phyloP scores from a whole-genome alignment of 78 protist genomes.

The Dictyostelium citrinum region DNA sequence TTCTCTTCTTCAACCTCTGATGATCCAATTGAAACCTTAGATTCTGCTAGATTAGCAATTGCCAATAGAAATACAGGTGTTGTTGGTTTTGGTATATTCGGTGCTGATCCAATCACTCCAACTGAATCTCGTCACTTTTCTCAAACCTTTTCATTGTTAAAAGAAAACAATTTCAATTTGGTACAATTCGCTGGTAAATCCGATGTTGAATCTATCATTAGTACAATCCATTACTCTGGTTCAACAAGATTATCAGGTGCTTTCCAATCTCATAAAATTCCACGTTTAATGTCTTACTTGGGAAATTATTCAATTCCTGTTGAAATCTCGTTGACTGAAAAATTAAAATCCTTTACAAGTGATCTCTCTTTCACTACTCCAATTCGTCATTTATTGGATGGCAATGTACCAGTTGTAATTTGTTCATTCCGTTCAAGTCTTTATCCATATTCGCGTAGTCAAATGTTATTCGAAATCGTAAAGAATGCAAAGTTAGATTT shows the following conservation, averaged over 20 bases:
- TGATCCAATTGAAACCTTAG: constrained; percentile 72
- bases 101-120: constrained; percentile 25
- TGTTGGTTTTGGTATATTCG: constrained; percentile 83
- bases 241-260: constrained; percentile 82
- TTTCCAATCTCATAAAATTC: constrained; percentile 77
- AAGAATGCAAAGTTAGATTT: constrained; percentile 36
- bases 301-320: constrained; percentile 65
- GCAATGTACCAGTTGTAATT: constrained; percentile 69
- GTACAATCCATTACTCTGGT: constrained; percentile 68
- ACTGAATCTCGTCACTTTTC: constrained; percentile 9
- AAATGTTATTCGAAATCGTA: constrained; percentile 52
- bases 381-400: constrained; percentile 67
- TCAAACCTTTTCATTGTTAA: constrained; percentile 75
- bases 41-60: constrained; percentile 72
- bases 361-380: constrained; percentile 77
- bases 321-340: constrained; percentile 70
- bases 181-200: constrained; percentile 66
- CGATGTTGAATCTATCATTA: constrained; percentile 50
- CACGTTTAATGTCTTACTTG: constrained; percentile 67
- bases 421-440: constrained; percentile 57
- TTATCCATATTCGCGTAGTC: constrained; percentile 5
- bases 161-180: constrained; percentile 50
- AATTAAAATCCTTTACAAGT: constrained; percentile 40
- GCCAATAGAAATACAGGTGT: constrained; percentile 9
- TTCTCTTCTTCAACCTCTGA: constrained; percentile 38